These are phyloP conservation scores for Colletotrichum cuscutae DNA, from an alignment of 2,329 filamentous ascomycete species.

Conservation along the genomic window DNA sequence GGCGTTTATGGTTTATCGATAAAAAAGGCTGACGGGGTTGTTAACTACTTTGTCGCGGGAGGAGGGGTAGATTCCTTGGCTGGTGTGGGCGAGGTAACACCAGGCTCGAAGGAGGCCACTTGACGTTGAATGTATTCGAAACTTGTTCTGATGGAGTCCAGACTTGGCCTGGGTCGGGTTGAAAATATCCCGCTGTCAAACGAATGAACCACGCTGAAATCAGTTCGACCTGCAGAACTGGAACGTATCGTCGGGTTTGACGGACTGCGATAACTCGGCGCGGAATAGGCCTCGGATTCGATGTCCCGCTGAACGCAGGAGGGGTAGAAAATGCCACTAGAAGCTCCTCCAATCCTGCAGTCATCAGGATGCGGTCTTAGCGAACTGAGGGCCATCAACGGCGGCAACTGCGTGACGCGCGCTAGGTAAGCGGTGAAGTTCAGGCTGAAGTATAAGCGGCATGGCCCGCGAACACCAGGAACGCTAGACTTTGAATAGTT, in stretches of 20 bases:
- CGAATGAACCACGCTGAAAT: not conserved
- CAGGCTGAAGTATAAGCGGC: not conserved
- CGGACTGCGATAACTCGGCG: not conserved
- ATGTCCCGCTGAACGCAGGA: not conserved
- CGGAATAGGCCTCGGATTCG: not conserved
- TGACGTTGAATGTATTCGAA: constrained; percentile 18
- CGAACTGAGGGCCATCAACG: not conserved
- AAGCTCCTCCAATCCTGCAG: not conserved
- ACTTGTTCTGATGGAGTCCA: constrained; percentile 4
- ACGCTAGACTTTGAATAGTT: not conserved
- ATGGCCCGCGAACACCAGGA: not conserved
- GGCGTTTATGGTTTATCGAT: constrained; percentile 15
- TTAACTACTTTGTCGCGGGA: constrained; percentile 5
- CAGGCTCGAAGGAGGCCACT: constrained; percentile 10
- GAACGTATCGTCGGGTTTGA: not conserved
- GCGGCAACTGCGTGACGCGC: not conserved
- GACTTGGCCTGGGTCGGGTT: not conserved
- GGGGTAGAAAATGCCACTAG: not conserved
- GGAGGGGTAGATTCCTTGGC: constrained; percentile 25
- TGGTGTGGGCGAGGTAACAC: constrained; percentile 15
- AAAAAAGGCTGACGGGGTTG: constrained; percentile 1
- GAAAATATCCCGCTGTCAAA: not conserved
- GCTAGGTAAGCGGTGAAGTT: not conserved
- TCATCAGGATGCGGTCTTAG: not conserved
- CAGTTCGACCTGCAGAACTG: not conserved